phyloP scores from a whole-genome alignment of 768 basidiomycete genomes.

The Mycena venus region DNA sequence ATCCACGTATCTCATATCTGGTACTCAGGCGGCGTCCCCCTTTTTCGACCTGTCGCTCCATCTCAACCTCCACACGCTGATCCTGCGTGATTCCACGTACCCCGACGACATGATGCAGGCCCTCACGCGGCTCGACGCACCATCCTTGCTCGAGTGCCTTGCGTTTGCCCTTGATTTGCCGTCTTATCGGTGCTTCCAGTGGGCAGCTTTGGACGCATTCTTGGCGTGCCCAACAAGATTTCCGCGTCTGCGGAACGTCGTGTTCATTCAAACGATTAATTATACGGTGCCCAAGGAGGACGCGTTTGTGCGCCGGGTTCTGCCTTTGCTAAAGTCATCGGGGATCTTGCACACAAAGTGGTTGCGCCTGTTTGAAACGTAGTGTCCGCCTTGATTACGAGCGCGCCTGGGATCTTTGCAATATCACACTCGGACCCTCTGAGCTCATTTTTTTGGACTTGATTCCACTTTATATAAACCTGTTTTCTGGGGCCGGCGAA shows the following conservation, averaged over 20 bases:
- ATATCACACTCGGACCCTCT: no score
- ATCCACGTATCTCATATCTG: not conserved
- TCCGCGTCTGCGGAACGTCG: not conserved
- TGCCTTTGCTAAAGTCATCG: not conserved
- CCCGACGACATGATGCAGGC: not conserved
- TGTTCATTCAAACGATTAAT: not conserved
- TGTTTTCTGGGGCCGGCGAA: no score
- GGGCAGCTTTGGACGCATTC: not conserved
- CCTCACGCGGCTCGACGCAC: not conserved
- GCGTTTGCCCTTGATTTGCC: not conserved
- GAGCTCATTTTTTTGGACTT: no score
- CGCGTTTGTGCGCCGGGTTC: not conserved
- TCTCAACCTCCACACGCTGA: not conserved
- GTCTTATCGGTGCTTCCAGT: not conserved
- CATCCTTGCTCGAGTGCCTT: not conserved
- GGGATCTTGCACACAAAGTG: not conserved
- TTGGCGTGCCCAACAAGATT: not conserved
- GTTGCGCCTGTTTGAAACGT: not conserved
- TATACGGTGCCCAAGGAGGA: not conserved
- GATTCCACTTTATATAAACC: no score
- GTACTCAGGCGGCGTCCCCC: not conserved
- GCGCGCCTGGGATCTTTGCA: no score
- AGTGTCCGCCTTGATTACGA: no score
- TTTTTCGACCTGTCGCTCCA: not conserved
- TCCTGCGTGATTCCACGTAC: not conserved